Conservation (phyloP, 139 green algal species). For the Chlamydomonas asymmetrica region DNA sequence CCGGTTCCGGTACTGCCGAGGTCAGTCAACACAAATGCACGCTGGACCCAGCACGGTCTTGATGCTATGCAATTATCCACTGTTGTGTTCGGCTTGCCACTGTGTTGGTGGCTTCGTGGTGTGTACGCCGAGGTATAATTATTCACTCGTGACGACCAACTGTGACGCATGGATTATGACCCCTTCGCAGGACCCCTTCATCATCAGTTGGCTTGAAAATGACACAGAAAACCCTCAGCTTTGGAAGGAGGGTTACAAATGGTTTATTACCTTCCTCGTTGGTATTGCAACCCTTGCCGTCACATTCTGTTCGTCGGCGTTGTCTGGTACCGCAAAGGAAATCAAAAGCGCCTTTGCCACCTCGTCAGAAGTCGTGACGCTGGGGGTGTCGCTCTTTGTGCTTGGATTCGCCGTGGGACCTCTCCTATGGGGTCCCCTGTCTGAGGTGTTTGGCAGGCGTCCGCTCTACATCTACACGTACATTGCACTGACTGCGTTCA, state of each 20-base stretch:
- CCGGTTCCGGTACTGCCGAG: neutral
- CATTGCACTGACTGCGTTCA: constrained; percentile 5
- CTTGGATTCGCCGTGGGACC: constrained; percentile 16
- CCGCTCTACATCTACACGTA: constrained; percentile 10
- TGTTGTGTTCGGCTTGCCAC: too few relatives aligned
- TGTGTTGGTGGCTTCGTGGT: too few relatives aligned
- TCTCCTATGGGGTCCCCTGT: constrained; percentile 17
- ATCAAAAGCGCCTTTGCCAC: constrained; percentile 1
- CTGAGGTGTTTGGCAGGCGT: constrained; percentile 8
- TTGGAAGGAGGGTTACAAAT: neutral
- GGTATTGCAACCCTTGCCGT: constrained; percentile 1
- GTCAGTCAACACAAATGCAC: too few relatives aligned
- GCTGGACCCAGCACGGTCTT: too few relatives aligned
- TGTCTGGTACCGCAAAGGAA: neutral
- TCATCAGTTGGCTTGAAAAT: neutral
- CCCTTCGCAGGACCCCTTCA: constrained; percentile 1
- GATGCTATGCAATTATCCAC: too few relatives aligned
- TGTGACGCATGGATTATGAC: too few relatives aligned
- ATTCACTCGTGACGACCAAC: too few relatives aligned
- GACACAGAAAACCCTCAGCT: neutral
- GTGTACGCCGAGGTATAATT: too few relatives aligned
- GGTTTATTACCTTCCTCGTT: neutral
- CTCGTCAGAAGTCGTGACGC: neutral
- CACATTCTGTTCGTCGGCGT: constrained; percentile 18
- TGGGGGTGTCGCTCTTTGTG: constrained; percentile 16